Conservation (phyloP, 441 rosid species). For the Gossypium davidsonii region DNA sequence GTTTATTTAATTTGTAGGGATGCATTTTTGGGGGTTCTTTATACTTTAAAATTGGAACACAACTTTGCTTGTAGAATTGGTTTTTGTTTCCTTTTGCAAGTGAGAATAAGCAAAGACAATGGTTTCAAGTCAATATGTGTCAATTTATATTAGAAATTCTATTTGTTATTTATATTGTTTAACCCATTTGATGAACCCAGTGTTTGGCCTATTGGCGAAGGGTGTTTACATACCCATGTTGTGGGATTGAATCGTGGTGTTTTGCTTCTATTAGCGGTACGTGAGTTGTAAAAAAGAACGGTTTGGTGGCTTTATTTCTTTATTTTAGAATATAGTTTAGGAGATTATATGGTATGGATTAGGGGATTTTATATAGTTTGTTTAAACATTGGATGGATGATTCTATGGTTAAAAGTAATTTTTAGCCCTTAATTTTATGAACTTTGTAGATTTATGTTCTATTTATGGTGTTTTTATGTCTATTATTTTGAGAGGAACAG, state of each 20-base stretch:
- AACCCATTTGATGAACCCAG: not conserved
- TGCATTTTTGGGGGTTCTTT: not conserved
- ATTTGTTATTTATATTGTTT: not conserved
- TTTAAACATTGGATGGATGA: too few relatives aligned
- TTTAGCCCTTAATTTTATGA: too few relatives aligned
- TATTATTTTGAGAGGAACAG: too few relatives aligned
- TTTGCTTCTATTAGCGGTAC: too few relatives aligned
- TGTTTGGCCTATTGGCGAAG: too few relatives aligned
- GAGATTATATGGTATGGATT: not conserved
- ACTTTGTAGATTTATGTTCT: too few relatives aligned
- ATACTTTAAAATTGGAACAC: not conserved
- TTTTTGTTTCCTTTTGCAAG: not conserved
- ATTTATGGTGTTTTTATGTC: too few relatives aligned
- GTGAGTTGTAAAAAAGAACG: too few relatives aligned
- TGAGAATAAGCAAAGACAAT: not conserved
- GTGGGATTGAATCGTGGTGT: too few relatives aligned
- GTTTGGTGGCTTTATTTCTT: not conserved
- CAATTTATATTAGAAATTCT: not conserved
- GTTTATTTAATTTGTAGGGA: not conserved
- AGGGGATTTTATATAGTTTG: too few relatives aligned
- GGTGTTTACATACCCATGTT: too few relatives aligned
- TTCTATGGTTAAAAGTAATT: too few relatives aligned
- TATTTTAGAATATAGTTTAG: not conserved
- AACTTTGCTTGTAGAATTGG: not conserved
- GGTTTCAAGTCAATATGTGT: not conserved